These are phyloP conservation scores for Typha latifolia DNA, from an alignment of 176 grass and related monocot genomes.

Conservation along the genomic window DNA sequence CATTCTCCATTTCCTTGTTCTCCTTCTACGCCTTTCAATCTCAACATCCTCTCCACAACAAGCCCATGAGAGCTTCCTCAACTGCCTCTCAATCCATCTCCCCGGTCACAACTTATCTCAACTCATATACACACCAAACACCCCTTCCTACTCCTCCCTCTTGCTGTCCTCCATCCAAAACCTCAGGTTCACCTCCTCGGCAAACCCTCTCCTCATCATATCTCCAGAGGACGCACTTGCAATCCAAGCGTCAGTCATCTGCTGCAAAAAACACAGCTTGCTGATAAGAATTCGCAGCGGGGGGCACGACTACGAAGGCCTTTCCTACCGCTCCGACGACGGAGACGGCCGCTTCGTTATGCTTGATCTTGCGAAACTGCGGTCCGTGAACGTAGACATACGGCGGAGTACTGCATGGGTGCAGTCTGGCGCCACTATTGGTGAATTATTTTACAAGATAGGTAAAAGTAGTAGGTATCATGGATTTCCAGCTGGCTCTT, in stretches of 20 bases:
- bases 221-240: constrained; percentile 22
- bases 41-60: constrained; percentile 1
- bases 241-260: constrained; percentile 34
- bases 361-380: constrained; percentile 38
- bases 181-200: constrained; percentile 37
- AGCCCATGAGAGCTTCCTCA: constrained; percentile 33
- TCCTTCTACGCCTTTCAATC: background rate
- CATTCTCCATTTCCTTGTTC: background rate
- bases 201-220: constrained; percentile 30
- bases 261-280: constrained; percentile 24
- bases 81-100: constrained; percentile 34
- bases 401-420: constrained; percentile 23
- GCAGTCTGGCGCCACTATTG: constrained; percentile 37
- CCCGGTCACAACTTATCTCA: constrained; percentile 19
- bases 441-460: constrained; percentile 53
- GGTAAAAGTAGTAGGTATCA: constrained; percentile 10
- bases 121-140: constrained; percentile 24
- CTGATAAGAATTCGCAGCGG: constrained; percentile 42
- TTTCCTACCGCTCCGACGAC: constrained; percentile 42
- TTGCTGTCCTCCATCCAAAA: constrained; percentile 51
- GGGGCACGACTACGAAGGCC: constrained; percentile 64
- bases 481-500: constrained; percentile 47
- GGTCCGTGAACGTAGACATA: constrained; percentile 24
- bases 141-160: constrained; percentile 20
- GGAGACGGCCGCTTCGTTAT: constrained; percentile 27